Conservation (phyloP, 2,329 filamentous ascomycete genomes). For the Eutypella sp. region DNA sequence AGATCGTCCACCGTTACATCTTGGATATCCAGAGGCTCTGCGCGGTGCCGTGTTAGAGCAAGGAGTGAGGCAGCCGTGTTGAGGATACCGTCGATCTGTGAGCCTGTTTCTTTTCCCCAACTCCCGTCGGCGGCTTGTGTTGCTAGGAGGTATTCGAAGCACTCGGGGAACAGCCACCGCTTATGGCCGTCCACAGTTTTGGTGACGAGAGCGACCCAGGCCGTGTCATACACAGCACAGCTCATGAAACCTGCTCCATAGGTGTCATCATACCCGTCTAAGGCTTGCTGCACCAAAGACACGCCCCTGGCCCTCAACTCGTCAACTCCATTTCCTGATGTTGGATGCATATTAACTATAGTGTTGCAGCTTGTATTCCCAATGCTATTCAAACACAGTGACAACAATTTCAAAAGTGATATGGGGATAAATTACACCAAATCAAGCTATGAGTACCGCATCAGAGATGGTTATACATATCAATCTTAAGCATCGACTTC, state of each 20-base stretch:
- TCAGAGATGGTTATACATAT: no score
- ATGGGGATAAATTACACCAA: no score
- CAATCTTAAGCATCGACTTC: no score
- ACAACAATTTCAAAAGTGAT: no score
- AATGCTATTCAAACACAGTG: no score
- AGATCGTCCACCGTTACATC: constrained; percentile 9
- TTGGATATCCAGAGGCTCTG: constrained; percentile 11
- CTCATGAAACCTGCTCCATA: constrained; percentile 21
- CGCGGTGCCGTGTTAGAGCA: constrained; percentile 19
- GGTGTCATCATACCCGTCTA: constrained; percentile 5
- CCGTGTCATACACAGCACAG: constrained; percentile 28
- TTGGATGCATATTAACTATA: no score
- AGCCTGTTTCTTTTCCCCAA: constrained; percentile 20
- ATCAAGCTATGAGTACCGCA: no score
- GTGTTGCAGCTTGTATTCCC: no score
- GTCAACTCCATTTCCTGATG: background rate
- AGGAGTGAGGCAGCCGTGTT: constrained; percentile 29
- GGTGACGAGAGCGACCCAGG: constrained; percentile 29
- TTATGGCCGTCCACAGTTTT: constrained; percentile 10
- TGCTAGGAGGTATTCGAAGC: constrained; percentile 24
- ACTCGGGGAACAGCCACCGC: constrained; percentile 28
- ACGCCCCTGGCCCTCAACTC: constrained; percentile 5
- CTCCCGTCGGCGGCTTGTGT: constrained; percentile 19
- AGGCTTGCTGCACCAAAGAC: constrained; percentile 12
- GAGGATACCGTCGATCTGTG: constrained; percentile 29